Percentiles rank a stretch among this genome's conserved stretches.
phyloP scores from a whole-genome alignment of 2,329 filamentous ascomycete genomes.

The Clonostachys rosea region DNA sequence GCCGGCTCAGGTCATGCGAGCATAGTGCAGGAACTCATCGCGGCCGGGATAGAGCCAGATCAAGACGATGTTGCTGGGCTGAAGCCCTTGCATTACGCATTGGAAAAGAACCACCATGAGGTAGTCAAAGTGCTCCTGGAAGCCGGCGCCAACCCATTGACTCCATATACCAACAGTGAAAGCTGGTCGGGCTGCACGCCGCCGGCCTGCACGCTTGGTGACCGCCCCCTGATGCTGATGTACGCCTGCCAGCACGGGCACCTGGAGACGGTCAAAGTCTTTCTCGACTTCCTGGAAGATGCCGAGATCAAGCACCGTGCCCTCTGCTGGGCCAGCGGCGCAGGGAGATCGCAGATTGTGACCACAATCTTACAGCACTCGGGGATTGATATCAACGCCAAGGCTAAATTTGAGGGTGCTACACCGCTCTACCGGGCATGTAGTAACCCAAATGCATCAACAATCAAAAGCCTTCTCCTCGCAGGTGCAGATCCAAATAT shows the following conservation, averaged over 20 bases:
- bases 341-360: neutral
- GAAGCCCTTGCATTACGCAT: neutral
- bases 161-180: no score
- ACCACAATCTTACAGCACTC: neutral
- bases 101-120: neutral
- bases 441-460: neutral
- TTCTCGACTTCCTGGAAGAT: neutral
- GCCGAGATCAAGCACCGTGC: neutral
- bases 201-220: no score
- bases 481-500: neutral
- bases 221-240: neutral
- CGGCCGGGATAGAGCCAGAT: neutral
- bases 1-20: neutral
- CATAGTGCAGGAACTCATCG: neutral
- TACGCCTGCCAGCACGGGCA: neutral
- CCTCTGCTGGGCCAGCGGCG: neutral
- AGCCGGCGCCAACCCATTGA: neutral
- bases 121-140: neutral
- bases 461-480: neutral
- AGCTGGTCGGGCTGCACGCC: no score
- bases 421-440: neutral
- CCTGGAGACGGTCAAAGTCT: neutral
- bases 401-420: neutral
- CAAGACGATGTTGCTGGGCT: no score
- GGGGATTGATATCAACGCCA: neutral